Evolutionary conservation across 176 grass and related monocot genomes (phyloP), one percentile per base, ranked within the genome.

Genomic region (Triticum timopheevii): DNA sequence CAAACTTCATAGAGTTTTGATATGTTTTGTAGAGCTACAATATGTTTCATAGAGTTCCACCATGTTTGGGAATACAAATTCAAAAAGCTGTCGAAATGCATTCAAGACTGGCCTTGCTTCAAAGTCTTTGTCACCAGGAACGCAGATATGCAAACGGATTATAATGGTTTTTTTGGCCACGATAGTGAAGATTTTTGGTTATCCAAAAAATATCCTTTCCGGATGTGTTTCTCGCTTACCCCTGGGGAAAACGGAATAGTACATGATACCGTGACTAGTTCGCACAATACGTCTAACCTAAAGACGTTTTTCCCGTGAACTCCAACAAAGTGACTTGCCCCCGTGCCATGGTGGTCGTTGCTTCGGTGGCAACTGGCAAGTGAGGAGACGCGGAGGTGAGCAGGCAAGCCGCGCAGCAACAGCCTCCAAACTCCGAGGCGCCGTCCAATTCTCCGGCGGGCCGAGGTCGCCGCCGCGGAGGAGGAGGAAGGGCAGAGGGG

Each of bases 281-380:
- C 4, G 1, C 49, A 22, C 49, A 16, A 78, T 6, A 65, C 36
- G 58, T 36, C 22, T 9, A 10, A 16, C 1, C 3, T 4, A 10
- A 24, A 82, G 0, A 6, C 47, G 80, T 82, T 70, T 82, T 12
- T 13, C 31, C 13, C 16, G 12, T 7, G 24, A 15, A 28, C 70
- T 13, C 61, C 25, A 44, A 38, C 7, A 1, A 65, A 17, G 8
- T 19, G 35, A 25, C 5, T 13, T 13, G 5, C 0, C 71, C n/a
- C 39, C 7, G n/a, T 58, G 23, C 49, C 35, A 83, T 42, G 49
- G 34, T 30, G 79, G 39, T 66, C 79, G 79, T 81, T 81, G 15
- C 75, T 68, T 30, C 71, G 71, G 40, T 74, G 73, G 65, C 28
- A 9, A 50, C 39, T 73, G 72, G 65, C 27, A 9, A 54, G 42